Base-by-base conservation (phyloP, 2,329 filamentous ascomycete genomes). In the Alternaria burnsii region DNA sequence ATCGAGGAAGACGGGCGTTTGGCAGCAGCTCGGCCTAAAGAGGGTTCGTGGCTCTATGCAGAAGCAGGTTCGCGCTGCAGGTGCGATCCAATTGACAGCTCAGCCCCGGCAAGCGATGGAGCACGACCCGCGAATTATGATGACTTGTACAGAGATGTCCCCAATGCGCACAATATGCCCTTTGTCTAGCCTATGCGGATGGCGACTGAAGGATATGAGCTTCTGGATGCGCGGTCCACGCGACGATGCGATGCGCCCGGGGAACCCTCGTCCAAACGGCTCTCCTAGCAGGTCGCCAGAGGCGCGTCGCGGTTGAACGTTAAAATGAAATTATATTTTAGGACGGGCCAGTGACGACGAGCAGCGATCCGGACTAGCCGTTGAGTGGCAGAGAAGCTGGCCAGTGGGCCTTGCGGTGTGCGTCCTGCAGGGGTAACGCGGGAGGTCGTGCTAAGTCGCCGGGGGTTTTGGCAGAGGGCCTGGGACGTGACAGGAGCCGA, bases 31-130 rank as follows among this genome's bases (percentile, higher is more conserved):
- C 51, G 65, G 67, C 66, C 68, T 68, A 65, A 71, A 71, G 65
- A 65, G 69, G 68, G 63, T 64, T 69, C 61, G 69, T 63, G 58
- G 54, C 58, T 56, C 26, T 38, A 52, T 58, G 69, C 66, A 67
- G 64, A 67, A 73, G 73, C 70, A 74, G 65, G 63, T 61, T 61
- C 54, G 58, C 54, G 58, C 58, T 73, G 74, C 75, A 76, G 71
- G 70, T 72, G 69, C 66, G 64, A 61, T 73, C 70, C 71, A 72
- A 74, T 73, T 68, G 72, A 64, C 70, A 73, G 67, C 68, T 57
- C 62, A 66, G 61, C 43, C 61, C 62, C 65, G 55, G 62, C 42
- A 59, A 61, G 68, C 69, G 60, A 61, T 63, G 59, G 61, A 65
- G 72, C 71, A 72, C 73, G 70, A 72, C 68, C 73, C 65, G 65